These are phyloP conservation scores for Ophiobolus disseminans DNA, from an alignment of 2,329 filamentous ascomycete genomes.

Conservation along the genomic window DNA sequence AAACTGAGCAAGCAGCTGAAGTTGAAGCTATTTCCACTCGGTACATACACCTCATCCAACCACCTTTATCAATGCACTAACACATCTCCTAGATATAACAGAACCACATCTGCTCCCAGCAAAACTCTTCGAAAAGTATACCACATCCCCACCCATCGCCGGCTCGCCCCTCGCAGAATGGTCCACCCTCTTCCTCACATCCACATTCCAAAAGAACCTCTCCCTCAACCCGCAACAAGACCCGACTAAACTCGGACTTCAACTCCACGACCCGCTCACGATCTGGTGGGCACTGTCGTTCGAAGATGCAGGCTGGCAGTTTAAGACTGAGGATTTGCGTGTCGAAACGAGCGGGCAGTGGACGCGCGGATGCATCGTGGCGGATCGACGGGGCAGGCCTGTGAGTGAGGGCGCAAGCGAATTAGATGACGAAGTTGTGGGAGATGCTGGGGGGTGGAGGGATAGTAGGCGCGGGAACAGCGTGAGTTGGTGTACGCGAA, in stretches of 20 bases:
- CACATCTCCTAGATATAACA: slow-evolving; percentile 52
- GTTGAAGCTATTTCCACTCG: slow-evolving; percentile 57
- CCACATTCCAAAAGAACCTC: slow-evolving; percentile 56
- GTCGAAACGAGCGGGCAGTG: slow-evolving; percentile 92
- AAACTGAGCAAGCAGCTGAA: slow-evolving; percentile 52
- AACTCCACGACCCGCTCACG: slow-evolving; percentile 56
- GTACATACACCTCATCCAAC: slow-evolving; percentile 18
- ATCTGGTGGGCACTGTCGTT: slow-evolving; percentile 47
- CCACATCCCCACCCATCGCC: slow-evolving; percentile 24
- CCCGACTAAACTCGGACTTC: slow-evolving; percentile 47
- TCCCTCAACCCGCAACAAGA: slow-evolving; percentile 48
- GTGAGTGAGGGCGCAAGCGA: slow-evolving; percentile 53
- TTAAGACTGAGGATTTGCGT: slow-evolving; percentile 74
- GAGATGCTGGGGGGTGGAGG: slow-evolving; percentile 80
- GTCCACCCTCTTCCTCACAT: slow-evolving; percentile 53
- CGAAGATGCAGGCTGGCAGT: slow-evolving; percentile 39
- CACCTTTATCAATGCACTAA: background rate
- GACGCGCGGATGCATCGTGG: slow-evolving; percentile 83
- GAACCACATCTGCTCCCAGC: slow-evolving; percentile 52
- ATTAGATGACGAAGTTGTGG: slow-evolving; percentile 59
- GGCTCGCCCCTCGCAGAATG: slow-evolving; percentile 56
- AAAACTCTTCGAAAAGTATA: slow-evolving; percentile 46
- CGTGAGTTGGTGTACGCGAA: slow-evolving; percentile 73
- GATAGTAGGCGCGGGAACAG: slow-evolving; percentile 77
- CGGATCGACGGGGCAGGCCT: slow-evolving; percentile 72